Evolutionary conservation across 2,329 filamentous ascomycete species (phyloP).

Genomic region (Gnomoniopsis smithogilvyi): DNA sequence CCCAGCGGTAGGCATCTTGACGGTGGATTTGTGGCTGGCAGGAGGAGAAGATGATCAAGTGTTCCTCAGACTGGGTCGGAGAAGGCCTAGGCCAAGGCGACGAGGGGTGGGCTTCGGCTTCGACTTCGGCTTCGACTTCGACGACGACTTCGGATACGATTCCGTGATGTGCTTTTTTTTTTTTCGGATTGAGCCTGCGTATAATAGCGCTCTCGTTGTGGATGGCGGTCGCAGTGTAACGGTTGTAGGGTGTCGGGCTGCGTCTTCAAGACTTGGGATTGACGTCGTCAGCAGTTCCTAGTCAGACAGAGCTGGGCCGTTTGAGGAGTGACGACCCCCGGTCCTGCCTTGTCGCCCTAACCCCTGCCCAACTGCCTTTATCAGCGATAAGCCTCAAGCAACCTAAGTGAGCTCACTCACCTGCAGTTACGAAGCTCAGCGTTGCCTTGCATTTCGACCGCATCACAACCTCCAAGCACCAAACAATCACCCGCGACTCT

Average conservation of each 20-base stretch:
- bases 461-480: slow-evolving; percentile 11
- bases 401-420: slow-evolving; percentile 11
- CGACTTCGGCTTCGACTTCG: neutral
- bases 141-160: neutral
- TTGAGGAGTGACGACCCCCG: slow-evolving; percentile 4
- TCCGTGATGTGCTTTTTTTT: neutral
- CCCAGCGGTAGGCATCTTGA: slow-evolving; percentile 71
- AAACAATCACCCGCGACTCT: slow-evolving; percentile 6
- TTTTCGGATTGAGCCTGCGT: neutral
- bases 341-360: neutral
- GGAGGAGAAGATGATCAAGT: slow-evolving; percentile 4
- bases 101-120: neutral
- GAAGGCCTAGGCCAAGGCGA: neutral
- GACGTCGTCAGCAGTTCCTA: slow-evolving; percentile 17
- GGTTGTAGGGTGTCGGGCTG: neutral
- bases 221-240: neutral
- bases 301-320: neutral
- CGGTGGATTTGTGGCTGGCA: neutral
- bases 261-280: slow-evolving; percentile 8
- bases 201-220: neutral
- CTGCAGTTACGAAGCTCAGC: slow-evolving; percentile 24
- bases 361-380: neutral
- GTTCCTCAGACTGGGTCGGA: neutral
- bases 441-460: slow-evolving; percentile 22
- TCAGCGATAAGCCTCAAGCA: slow-evolving; percentile 15